Evolutionary conservation across 257 asterid genomes (phyloP).

Genomic region (Solanum lycopersicoides): DNA sequence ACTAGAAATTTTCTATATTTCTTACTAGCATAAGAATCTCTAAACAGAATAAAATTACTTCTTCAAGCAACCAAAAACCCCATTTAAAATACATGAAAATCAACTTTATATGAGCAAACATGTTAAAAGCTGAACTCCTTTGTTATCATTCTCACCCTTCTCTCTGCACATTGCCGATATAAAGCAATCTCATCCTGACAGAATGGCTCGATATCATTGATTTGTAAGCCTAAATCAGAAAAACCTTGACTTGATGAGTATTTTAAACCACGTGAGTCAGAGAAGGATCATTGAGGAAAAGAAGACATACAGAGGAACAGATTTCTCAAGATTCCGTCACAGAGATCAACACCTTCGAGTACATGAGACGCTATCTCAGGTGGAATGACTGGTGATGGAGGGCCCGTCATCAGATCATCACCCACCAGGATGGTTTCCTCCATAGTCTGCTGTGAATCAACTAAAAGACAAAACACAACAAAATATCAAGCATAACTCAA

Average conservation of each 20-base stretch:
- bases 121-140: neutral
- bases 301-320: slow-evolving; percentile 58
- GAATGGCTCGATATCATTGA: slow-evolving; percentile 85
- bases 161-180: slow-evolving; percentile 34
- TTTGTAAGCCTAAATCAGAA: slow-evolving; percentile 42
- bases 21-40: neutral
- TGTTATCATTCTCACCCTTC: slow-evolving; percentile 27
- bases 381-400: slow-evolving; percentile 86
- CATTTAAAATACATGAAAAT: neutral
- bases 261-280: neutral
- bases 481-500: neutral
- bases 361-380: slow-evolving; percentile 95
- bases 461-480: slow-evolving; percentile 17
- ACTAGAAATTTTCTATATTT: neutral
- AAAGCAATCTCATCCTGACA: slow-evolving; percentile 45
- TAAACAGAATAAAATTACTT: neutral
- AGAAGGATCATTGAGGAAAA: neutral
- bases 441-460: slow-evolving; percentile 82
- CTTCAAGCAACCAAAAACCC: neutral
- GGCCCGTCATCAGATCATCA: slow-evolving; percentile 97
- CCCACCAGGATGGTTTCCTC: slow-evolving; percentile 98
- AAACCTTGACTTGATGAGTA: slow-evolving; percentile 7
- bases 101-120: neutral
- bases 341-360: slow-evolving; percentile 79
- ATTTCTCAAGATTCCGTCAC: slow-evolving; percentile 89